Base-by-base conservation (phyloP, 176 grass and related monocot species). In the Hordeum vulgare region DNA sequence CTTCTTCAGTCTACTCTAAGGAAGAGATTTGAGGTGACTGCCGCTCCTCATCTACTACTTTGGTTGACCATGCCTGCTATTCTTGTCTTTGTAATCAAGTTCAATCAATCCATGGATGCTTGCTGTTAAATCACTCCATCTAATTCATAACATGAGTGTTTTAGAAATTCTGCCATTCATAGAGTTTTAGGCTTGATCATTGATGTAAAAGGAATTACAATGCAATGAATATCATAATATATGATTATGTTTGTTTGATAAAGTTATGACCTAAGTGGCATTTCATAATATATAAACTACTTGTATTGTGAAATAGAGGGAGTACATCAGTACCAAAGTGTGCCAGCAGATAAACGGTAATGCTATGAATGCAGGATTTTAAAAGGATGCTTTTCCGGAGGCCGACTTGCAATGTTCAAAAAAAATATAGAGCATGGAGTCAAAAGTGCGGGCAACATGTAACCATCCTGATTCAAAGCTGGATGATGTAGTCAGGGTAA, bases 381-480 rank as follows among this genome's bases (percentile, higher is more conserved):
- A 99, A 96, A 87, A 99, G 85, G 59, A 93, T 40, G 85, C 88
- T 89, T 95, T 92, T 90, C 72, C 90, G 47, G 93, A 99, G 81
- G 93, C 93, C 59, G 96, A 99, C 79, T 82, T 96, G 77, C 85
- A 89, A 80, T 99, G 93, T 81, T 93, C 87, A 25, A 96, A 89
- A 42, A 82, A 66, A 86, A 89, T 99, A 76, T 89, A 92, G 65
- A 84, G 34, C 68, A 99, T 96, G 91, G 93, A 96, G 66, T 78
- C 88, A 75, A 96, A 94, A 66, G 42, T 99, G 59, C 88, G 88
- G 71, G 51, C 78, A 37, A 84, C 87, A 80, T 99, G 96, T 83
- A 92, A 87, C 79, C 89, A 74, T 80, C 70, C 85, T 74, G 82
- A 96, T 87, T 86, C 83, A 78, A 99, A 99, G 68, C 68, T 96